These are phyloP conservation scores for Arthroderma uncinatum DNA, from an alignment of 2,329 filamentous ascomycete species.

Conservation along the genomic window DNA sequence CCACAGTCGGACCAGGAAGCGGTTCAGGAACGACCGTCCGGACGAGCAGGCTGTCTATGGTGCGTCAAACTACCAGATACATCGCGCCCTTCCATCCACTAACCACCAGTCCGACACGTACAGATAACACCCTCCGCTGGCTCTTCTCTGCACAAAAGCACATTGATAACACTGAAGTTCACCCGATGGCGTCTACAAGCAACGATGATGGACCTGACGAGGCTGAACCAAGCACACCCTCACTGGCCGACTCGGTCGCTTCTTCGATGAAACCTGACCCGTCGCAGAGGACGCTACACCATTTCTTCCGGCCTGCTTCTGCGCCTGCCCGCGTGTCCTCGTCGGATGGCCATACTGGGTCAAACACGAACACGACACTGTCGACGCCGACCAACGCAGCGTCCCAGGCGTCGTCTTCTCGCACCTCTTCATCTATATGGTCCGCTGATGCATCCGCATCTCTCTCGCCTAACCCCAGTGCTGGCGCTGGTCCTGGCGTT, in stretches of 20 bases:
- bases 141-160: conserved; percentile 33
- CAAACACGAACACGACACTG: not conserved
- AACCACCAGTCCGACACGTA: conserved; percentile 8
- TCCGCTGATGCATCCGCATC: not conserved
- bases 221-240: conserved; percentile 4
- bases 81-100: conserved; percentile 10
- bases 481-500: not conserved
- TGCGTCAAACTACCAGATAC: conserved; percentile 22
- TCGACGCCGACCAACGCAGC: not conserved
- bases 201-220: not conserved
- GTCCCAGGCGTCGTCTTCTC: not conserved
- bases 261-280: conserved; percentile 24
- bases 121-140: conserved; percentile 35
- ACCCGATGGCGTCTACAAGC: conserved; percentile 12
- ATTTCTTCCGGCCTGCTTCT: conserved; percentile 29
- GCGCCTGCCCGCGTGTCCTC: conserved; percentile 11
- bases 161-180: conserved; percentile 12
- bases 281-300: conserved; percentile 31
- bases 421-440: not conserved
- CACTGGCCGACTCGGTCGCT: conserved; percentile 16
- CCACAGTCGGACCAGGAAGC: conserved; percentile 48
- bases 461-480: not conserved
- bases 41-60: conserved; percentile 46
- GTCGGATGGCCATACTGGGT: not conserved
- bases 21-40: conserved; percentile 47